Conservation (phyloP, 257 asterid species). For the Primulina huaijiensis region DNA sequence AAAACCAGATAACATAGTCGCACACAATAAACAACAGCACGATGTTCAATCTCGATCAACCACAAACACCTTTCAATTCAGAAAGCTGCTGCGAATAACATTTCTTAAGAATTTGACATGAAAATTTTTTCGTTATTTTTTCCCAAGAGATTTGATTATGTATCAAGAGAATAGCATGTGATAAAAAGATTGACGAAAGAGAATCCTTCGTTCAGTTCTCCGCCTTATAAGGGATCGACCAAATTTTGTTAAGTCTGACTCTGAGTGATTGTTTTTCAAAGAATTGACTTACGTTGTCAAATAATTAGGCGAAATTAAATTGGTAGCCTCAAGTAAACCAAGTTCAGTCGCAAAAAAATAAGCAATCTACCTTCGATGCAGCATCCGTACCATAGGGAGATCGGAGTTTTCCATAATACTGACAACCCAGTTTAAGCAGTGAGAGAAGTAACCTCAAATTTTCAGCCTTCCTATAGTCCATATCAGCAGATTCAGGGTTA, state of each 20-base stretch:
- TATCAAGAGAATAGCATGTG: background rate
- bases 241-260: background rate
- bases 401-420: slow-evolving; percentile 83
- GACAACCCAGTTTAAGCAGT: slow-evolving; percentile 77
- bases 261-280: background rate
- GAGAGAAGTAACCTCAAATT: slow-evolving; percentile 72
- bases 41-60: background rate
- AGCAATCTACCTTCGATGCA: slow-evolving; percentile 48
- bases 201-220: background rate
- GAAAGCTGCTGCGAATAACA: background rate
- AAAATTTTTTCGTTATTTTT: too few relatives aligned
- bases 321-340: background rate
- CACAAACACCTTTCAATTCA: background rate
- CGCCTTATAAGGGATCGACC: background rate
- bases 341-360: slow-evolving; percentile 4
- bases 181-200: background rate
- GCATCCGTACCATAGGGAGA: slow-evolving; percentile 84
- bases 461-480: slow-evolving; percentile 57
- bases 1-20: background rate
- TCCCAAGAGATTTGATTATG: background rate
- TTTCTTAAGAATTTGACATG: background rate
- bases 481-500: slow-evolving; percentile 39
- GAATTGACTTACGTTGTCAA: background rate
- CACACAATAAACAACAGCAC: background rate
- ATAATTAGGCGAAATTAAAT: background rate